These are phyloP conservation scores for Wickerhamiella dianesei DNA, from an alignment of 805 yeast species.

Conservation along the genomic window DNA sequence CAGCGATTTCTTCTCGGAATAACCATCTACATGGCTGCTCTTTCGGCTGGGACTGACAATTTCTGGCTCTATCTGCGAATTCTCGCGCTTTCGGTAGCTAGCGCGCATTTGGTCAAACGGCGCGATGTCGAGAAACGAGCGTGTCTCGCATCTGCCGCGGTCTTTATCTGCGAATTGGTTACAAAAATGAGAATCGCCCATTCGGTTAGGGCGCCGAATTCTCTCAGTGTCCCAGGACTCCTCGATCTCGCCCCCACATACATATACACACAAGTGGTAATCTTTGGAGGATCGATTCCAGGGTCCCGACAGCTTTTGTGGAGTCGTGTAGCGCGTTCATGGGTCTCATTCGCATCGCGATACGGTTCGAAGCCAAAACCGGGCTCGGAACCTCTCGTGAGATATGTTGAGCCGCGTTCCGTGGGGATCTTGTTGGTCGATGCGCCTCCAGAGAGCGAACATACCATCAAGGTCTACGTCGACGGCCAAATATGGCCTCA, in stretches of 20 bases:
- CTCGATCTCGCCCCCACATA: not conserved
- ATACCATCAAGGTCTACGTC: constrained; percentile 32
- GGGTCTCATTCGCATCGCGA: constrained; percentile 23
- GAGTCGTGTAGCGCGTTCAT: constrained; percentile 8
- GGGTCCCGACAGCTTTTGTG: constrained; percentile 5
- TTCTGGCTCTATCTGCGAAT: not conserved
- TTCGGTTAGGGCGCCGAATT: not conserved
- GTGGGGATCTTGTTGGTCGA: constrained; percentile 10
- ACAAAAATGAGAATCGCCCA: not conserved
- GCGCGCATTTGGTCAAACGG: not conserved
- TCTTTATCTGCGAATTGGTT: not conserved
- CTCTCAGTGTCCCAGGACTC: not conserved
- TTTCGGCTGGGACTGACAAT: not conserved
- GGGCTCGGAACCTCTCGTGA: constrained; percentile 15
- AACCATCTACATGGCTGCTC: not conserved
- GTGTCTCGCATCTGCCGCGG: not conserved
- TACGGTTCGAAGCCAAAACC: constrained; percentile 24
- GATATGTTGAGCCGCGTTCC: constrained; percentile 24
- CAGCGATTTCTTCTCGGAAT: not conserved
- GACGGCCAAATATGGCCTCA: constrained; percentile 63
- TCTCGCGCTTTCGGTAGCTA: not conserved
- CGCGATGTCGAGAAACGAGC: not conserved
- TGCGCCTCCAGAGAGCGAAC: not conserved
- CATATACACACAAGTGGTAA: not conserved
- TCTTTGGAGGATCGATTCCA: constrained; percentile 2